Percentiles rank a stretch among this genome's conserved stretches.
These are phyloP conservation scores for Xanthoceras sorbifolium DNA, from an alignment of 345 rosid species.

Conservation along the genomic window DNA sequence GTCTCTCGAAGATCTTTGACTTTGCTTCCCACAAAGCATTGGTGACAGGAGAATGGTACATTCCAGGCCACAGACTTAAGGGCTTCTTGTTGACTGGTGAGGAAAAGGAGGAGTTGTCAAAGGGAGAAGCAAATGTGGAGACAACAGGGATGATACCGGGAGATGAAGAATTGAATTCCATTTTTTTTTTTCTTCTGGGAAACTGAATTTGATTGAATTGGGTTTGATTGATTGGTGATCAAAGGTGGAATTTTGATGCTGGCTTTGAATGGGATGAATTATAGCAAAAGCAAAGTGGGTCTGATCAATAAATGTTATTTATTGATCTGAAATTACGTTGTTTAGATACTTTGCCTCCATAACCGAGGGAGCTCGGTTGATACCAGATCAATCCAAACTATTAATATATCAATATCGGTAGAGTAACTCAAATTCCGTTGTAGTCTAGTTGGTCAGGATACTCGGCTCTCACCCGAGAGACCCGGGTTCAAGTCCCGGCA, in stretches of 20 bases:
- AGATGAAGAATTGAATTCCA: slow-evolving; percentile 40
- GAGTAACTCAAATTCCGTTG: slow-evolving; percentile 52
- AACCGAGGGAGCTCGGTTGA: neutral
- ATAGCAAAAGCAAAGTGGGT: neutral
- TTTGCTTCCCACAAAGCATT: slow-evolving; percentile 81
- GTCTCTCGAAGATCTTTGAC: slow-evolving; percentile 68
- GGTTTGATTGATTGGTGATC: neutral
- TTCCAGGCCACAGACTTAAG: slow-evolving; percentile 83
- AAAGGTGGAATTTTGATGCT: neutral
- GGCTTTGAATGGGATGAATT: neutral
- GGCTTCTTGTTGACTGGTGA: slow-evolving; percentile 51
- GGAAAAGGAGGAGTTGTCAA: slow-evolving; percentile 29
- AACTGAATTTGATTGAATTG: neutral
- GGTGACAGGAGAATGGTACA: slow-evolving; percentile 85
- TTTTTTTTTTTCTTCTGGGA: neutral
- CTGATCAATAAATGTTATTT: neutral
- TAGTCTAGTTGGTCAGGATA: slow-evolving; percentile 71
- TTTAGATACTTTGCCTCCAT: neutral
- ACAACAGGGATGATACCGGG: slow-evolving; percentile 58
- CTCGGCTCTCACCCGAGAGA: slow-evolving; percentile 68
- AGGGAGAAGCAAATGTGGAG: slow-evolving; percentile 64
- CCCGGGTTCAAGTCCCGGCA: slow-evolving; percentile 81
- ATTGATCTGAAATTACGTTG: neutral
- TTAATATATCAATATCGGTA: too few species aligned
- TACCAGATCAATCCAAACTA: neutral